phyloP scores from a whole-genome alignment of 768 basidiomycete species.

The Lactarius hengduanensis region DNA sequence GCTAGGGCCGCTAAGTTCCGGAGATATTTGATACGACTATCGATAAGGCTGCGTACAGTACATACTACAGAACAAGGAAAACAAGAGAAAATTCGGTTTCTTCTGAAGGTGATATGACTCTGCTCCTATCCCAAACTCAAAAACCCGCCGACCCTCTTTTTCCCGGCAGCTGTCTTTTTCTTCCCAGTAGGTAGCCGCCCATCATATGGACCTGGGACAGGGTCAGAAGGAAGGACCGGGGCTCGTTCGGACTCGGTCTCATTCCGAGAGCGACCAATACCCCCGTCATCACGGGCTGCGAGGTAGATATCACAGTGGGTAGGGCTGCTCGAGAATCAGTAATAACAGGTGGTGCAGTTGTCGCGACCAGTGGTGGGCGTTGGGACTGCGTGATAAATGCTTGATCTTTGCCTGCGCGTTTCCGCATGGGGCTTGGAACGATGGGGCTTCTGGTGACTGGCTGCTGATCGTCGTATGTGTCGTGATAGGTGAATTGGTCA shows the following conservation, averaged over 20 bases:
- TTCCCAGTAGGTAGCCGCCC: conserved; percentile 50
- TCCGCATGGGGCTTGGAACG: neutral
- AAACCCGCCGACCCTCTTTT: conserved; percentile 79
- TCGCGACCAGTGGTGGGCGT: conserved; percentile 2
- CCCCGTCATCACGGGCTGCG: conserved; percentile 10
- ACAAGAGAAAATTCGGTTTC: too few species aligned
- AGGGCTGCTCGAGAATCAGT: neutral
- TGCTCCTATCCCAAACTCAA: conserved; percentile 36
- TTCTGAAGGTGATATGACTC: too few species aligned
- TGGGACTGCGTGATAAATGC: neutral
- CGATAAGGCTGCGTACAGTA: too few species aligned
- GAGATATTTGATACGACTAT: neutral
- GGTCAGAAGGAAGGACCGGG: neutral
- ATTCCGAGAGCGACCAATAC: neutral
- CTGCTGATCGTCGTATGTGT: conserved; percentile 48
- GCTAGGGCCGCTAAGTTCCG: neutral
- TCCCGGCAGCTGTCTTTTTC: conserved; percentile 48
- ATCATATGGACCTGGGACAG: conserved; percentile 69
- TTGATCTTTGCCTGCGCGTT: neutral
- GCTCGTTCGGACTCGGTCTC: neutral
- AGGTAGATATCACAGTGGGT: neutral
- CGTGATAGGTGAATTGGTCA: conserved; percentile 48
- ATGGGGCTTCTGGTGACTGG: conserved; percentile 1
- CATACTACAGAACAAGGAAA: too few species aligned
- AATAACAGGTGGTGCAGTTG: conserved; percentile 7